phyloP scores from a whole-genome alignment of 768 basidiomycete genomes.

The Suillus brevipes region DNA sequence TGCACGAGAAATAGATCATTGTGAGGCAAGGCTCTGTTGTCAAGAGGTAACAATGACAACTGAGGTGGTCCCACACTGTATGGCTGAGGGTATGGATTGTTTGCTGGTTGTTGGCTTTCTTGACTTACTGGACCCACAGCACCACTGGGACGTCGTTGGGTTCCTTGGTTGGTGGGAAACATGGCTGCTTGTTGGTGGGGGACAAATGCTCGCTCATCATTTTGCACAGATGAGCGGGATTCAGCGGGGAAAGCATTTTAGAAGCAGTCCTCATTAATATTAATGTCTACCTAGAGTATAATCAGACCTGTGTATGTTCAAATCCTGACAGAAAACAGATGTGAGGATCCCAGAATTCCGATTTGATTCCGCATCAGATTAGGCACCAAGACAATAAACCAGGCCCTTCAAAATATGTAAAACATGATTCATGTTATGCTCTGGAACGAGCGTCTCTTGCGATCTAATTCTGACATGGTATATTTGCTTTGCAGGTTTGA shows the following conservation, averaged over 20 bases:
- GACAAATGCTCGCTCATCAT: neutral
- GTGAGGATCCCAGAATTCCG: neutral
- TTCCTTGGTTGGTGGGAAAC: too few species aligned
- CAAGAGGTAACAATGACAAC: too few species aligned
- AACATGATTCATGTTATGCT: slow-evolving; percentile 23
- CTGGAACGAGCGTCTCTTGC: neutral
- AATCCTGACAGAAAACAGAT: neutral
- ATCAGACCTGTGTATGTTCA: neutral
- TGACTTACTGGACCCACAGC: too few species aligned
- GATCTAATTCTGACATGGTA: neutral
- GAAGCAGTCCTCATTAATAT: neutral
- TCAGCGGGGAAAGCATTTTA: neutral
- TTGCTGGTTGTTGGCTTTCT: too few species aligned
- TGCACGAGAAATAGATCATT: too few species aligned
- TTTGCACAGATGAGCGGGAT: neutral
- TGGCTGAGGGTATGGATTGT: too few species aligned
- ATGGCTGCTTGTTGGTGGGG: too few species aligned
- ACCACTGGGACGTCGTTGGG: too few species aligned
- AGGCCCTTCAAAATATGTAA: slow-evolving; percentile 11
- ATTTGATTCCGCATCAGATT: neutral
- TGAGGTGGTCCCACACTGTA: too few species aligned
- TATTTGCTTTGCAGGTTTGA: neutral
- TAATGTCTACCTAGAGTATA: neutral
- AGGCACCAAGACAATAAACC: neutral
- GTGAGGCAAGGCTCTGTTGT: too few species aligned